Evolutionary conservation across 345 rosid species (phyloP).

Genomic region (Citrus sinensis): DVS_A1.0 CM039164.1:4646501-4647000

Average conservation of each 20-base stretch:
- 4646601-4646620: slow-evolving; percentile 25
- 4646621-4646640: slow-evolving; percentile 28
- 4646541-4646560: slow-evolving; percentile 58
- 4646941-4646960: not conserved
- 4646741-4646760: not conserved
- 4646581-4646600: slow-evolving; percentile 31
- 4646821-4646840: not conserved
- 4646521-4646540: slow-evolving; percentile 57
- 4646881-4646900: not conserved
- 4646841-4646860: not conserved
- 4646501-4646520: slow-evolving; percentile 10
- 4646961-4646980: not conserved
- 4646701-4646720: not conserved
- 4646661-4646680: slow-evolving; percentile 14
- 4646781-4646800: not conserved
- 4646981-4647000: not conserved
- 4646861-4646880: not conserved
- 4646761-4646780: not conserved
- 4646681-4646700: slow-evolving; percentile 46
- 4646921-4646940: not conserved
- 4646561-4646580: slow-evolving; percentile 18
- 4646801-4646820: not conserved
- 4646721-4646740: not conserved
- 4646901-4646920: not conserved
- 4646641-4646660: slow-evolving; percentile 27